These are phyloP conservation scores for Penicillium psychrofluorescens DNA, from an alignment of 495 filamentous ascomycete genomes.

Conservation along the genomic window DNA sequence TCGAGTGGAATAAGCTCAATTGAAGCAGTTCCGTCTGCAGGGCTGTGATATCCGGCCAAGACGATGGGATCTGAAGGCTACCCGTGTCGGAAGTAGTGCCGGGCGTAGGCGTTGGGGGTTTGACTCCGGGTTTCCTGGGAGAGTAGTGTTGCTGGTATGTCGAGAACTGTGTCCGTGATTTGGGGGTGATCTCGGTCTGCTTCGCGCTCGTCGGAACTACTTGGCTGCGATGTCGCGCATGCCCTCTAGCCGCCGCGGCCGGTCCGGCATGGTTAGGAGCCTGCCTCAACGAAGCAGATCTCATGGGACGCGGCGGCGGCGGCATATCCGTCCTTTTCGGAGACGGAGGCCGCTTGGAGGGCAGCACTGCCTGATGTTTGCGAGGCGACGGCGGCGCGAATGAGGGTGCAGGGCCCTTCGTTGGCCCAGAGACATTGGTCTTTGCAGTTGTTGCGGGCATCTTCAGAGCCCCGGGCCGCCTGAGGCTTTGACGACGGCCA, in stretches of 20 bases:
- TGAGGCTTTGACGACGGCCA: conserved; percentile 28
- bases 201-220: conserved; percentile 14
- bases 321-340: conserved; percentile 34
- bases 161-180: conserved; percentile 48
- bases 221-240: conserved; percentile 34
- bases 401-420: conserved; percentile 13
- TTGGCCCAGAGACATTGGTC: conserved; percentile 8
- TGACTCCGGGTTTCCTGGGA: conserved; percentile 51
- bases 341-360: conserved; percentile 19
- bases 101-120: conserved; percentile 43
- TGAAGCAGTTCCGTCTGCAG: conserved; percentile 69
- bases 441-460: conserved; percentile 5
- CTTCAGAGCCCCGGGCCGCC: conserved; percentile 21
- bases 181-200: conserved; percentile 10
- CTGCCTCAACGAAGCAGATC: conserved; percentile 39
- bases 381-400: conserved; percentile 23
- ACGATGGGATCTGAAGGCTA: conserved; percentile 23
- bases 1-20: conserved; percentile 59
- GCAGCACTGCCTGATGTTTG: conserved; percentile 12
- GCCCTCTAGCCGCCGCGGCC: conserved; percentile 14
- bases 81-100: conserved; percentile 4
- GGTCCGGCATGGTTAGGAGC: conserved; percentile 9
- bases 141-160: conserved; percentile 65
- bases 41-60: conserved; percentile 51
- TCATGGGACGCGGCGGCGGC: conserved; percentile 25